Conservation (phyloP, 495 filamentous ascomycete species). For the Staphylotrichum tortipilum region DNA sequence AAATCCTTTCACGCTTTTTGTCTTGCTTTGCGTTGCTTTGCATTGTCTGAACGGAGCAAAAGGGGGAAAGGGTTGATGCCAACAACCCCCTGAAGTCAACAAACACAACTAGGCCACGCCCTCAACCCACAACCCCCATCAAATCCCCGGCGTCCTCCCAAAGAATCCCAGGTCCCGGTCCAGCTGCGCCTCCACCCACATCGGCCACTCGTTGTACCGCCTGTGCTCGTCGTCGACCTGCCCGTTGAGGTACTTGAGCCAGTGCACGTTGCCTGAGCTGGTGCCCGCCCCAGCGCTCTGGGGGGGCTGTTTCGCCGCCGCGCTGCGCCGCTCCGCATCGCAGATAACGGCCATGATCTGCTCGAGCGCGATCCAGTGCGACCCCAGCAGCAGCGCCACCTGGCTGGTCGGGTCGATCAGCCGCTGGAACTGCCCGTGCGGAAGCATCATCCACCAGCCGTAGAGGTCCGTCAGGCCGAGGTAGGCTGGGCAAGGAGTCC, state of each 20-base stretch:
- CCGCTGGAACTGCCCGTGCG: slow-evolving; percentile 44
- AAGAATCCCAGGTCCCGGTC: slow-evolving; percentile 26
- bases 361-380: slow-evolving; percentile 53
- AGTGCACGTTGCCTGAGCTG: slow-evolving; percentile 27
- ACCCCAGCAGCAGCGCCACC: slow-evolving; percentile 41
- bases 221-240: slow-evolving; percentile 31
- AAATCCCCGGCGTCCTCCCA: slow-evolving; percentile 25
- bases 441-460: slow-evolving; percentile 43
- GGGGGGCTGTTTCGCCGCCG: slow-evolving; percentile 6
- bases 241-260: slow-evolving; percentile 36
- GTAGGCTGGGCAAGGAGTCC: slow-evolving; percentile 24
- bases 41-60: too few relatives aligned
- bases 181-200: slow-evolving; percentile 40
- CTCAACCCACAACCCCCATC: too few relatives aligned
- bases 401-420: slow-evolving; percentile 45
- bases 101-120: too few relatives aligned
- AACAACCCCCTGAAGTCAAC: too few relatives aligned
- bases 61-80: too few relatives aligned
- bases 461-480: slow-evolving; percentile 31
- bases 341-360: slow-evolving; percentile 46
- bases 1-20: too few relatives aligned
- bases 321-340: slow-evolving; percentile 22
- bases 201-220: slow-evolving; percentile 37
- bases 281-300: not conserved
- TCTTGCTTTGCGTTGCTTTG: too few relatives aligned